Base-by-base conservation (phyloP, 805 yeast species). In the Cephaloascus fragrans region DNA sequence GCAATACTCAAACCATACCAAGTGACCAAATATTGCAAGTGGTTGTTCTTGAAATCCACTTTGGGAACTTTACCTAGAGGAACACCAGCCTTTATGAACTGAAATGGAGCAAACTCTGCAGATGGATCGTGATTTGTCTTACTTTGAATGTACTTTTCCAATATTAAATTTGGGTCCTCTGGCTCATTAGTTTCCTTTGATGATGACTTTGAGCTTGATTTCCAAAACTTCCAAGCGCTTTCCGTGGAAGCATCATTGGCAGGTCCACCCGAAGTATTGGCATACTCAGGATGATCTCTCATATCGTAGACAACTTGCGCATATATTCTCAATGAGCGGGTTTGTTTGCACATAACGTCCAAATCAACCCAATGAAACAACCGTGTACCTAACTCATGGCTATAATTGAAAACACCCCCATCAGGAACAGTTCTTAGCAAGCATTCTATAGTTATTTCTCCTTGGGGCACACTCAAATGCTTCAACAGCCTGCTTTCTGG, bases 1-100 rank as follows among this genome's bases (percentile, higher is more conserved):
- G 85, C 73, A 32, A 83, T 50, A 2, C 88, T 77, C 34, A 90
- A 71, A 0, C 96, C 95, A 56, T 85, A 90, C 98, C 98, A 93
- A 0, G 98, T 93, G 17, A 87, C 77, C 52, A 93, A 63, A 56
- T 93, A 93, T 57, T 90, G 96, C 57, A 89, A 61, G 55, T 93
- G 98, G 53, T 88, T 87, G 57, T 93, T 93, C 44, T 83, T 78
- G 53, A 86, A 72, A 47, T 80, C 89, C 26, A 90, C 75, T 48
- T 76, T 77, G n/a, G 96, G 89, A 6, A 68, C 61, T 39, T 82
- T 78, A 1, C 96, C 98, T 9, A 93, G 56, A 9, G 98, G 98
- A 4, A 90, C 90, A 39, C 98, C 98, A 4, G 85, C 81, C 41
- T 70, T 73, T 40, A 77, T 62, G 51, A 83, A 78, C 57, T 85